Base-by-base conservation (phyloP, 352 stramenopile genomes). In the Globisporangium alternatum region DNA sequence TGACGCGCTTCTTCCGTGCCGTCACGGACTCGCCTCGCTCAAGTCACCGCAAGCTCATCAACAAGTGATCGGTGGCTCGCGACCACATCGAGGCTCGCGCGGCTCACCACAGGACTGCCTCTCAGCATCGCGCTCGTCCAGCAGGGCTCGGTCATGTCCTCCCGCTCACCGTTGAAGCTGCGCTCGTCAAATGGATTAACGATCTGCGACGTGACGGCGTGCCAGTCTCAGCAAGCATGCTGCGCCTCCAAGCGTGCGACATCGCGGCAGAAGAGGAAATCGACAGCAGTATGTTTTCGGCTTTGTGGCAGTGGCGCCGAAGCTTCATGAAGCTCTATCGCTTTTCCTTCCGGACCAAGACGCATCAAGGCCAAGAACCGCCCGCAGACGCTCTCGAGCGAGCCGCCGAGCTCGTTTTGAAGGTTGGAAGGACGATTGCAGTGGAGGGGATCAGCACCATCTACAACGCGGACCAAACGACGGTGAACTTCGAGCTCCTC, bases 401-500 rank as follows among this genome's bases (percentile, higher is more conserved):
- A 10, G 60, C 62, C 9, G 10, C 19, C 19, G 49, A n/a, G 2
- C 69, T 73, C 62, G 55, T 45, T 0, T n/a, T 41, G 21, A 45
- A 60, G 2, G 56, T 73, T 8, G 28, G 30, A 4, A 39, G 19
- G 13, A 21, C 3, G 2, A 47, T 64, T 1, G 33, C 5, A 1
- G 59, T 31, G 8, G n/a, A 71, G 9, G 65, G 62, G 1, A 67
- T 74, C 48, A 22, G 10, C 1, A 41, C 53, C 3, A 60, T 76
- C 25, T 67, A 62, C 55, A 74, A 74, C 43, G 68, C 66, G 0
- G 58, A 79, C 22, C 65, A 70, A n/a, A 76, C 49, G 7, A 57
- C 58, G 2, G 56, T 72, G 10, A 67, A 68, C 31, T 78, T 74
- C 53, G 75, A 78, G 56, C 49, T 77, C 0, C n/a, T 76, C 3